A percentile compares a stretch with the other conserved stretches of the same genome.
These are phyloP conservation scores for Pouteria glomerata DNA, from an alignment of 148 eudicot genomes.

Conservation along the genomic window DNA sequence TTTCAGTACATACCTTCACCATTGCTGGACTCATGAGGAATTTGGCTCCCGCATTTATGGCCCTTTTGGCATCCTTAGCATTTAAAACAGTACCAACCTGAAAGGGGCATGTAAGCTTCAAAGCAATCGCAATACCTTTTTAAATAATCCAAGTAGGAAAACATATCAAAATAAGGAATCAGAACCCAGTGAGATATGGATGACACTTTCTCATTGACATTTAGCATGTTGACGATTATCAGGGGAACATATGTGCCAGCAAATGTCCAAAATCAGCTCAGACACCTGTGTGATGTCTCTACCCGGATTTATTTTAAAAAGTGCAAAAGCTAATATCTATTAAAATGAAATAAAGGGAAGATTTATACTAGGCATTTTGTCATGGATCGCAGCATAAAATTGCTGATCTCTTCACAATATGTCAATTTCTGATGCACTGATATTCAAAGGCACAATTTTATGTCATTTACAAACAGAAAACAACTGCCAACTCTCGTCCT, in stretches of 20 bases:
- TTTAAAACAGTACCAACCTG: slow-evolving; percentile 82
- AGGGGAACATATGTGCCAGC: too few relatives aligned
- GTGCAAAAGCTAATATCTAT: too few relatives aligned
- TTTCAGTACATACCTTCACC: slow-evolving; percentile 36
- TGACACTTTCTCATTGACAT: too few relatives aligned
- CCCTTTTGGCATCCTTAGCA: slow-evolving; percentile 56
- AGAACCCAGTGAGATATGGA: neutral
- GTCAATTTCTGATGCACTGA: neutral
- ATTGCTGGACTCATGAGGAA: slow-evolving; percentile 92
- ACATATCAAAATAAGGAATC: neutral
- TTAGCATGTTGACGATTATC: too few relatives aligned
- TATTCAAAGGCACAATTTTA: neutral
- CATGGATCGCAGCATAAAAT: too few relatives aligned
- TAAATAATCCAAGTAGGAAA: neutral
- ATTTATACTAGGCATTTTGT: too few relatives aligned
- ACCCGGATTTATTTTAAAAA: too few relatives aligned
- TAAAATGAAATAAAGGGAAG: too few relatives aligned
- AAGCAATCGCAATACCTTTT: neutral
- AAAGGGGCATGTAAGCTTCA: slow-evolving; percentile 12
- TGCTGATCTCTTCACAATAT: too few relatives aligned
- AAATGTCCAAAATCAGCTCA: too few relatives aligned
- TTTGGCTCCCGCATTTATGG: slow-evolving; percentile 64
- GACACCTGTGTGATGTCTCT: too few relatives aligned
- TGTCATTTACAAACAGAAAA: neutral
- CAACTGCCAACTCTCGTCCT: neutral